A percentile compares a stretch with the other conserved stretches of the same genome.
phyloP scores from a whole-genome alignment of 208 protist genomes.

The Phytomonas francai region DNA sequence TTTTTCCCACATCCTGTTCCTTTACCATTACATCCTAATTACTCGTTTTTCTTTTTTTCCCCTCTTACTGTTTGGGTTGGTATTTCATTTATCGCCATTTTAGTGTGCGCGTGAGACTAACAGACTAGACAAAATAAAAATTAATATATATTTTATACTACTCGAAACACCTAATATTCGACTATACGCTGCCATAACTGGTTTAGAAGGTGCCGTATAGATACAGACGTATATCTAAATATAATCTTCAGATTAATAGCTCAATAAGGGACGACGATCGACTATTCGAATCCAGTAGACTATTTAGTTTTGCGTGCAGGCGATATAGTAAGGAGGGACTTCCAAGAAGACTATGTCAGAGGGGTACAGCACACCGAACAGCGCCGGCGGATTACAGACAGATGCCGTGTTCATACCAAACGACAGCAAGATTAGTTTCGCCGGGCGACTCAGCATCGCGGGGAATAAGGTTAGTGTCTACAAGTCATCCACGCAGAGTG shows the following conservation, averaged over 20 bases:
- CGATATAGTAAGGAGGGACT: too few species aligned
- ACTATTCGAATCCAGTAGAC: too few species aligned
- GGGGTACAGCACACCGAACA: too few species aligned
- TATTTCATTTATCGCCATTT: conserved; percentile 5
- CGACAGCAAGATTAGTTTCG: conserved; percentile 27
- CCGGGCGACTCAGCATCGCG: conserved; percentile 42
- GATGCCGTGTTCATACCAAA: conserved; percentile 31
- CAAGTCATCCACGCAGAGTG: conserved; percentile 12
- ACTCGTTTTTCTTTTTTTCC: conserved; percentile 5
- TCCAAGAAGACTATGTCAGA: too few species aligned
- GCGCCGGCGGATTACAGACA: background rate
- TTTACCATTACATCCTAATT: background rate
- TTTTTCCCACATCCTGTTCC: too few species aligned
- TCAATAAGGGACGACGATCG: too few species aligned
- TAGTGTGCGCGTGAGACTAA: conserved; percentile 9
- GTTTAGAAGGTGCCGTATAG: too few species aligned
- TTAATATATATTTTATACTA: conserved; percentile 8
- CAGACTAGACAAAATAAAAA: conserved; percentile 11
- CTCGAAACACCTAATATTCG: conserved; percentile 1
- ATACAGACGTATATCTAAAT: too few species aligned
- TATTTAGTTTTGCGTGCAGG: too few species aligned
- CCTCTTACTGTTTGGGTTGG: background rate
- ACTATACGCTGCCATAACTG: background rate
- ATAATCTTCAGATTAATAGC: too few species aligned
- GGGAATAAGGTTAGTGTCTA: conserved; percentile 53